These are phyloP conservation scores for Tuber brumale DNA, from an alignment of 495 filamentous ascomycete species.

Conservation along the genomic window DNA sequence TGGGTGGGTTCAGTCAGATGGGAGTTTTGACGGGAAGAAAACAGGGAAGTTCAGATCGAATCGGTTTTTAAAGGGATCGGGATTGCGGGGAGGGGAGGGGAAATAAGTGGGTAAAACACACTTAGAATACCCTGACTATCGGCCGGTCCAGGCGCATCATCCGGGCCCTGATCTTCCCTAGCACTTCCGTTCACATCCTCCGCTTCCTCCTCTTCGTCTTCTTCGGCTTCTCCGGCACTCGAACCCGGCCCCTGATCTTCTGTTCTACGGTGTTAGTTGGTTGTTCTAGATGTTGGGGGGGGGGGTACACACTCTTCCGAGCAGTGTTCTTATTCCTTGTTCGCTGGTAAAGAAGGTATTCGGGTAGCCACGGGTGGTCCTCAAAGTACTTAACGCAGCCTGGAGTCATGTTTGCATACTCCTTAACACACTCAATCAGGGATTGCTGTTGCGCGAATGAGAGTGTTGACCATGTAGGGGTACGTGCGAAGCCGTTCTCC, in stretches of 20 bases:
- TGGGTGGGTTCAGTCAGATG: conserved; percentile 1
- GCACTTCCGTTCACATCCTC: conserved; percentile 1
- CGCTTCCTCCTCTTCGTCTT: not conserved
- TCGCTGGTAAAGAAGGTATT: conserved; percentile 1
- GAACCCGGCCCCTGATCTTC: not conserved
- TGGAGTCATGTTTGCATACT: not conserved
- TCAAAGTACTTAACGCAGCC: not conserved
- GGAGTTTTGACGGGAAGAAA: not conserved
- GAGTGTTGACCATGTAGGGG: conserved; percentile 4
- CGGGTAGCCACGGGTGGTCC: conserved; percentile 3
- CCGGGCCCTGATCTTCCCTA: not conserved
- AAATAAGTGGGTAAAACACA: not conserved
- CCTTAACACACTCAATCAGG: not conserved
- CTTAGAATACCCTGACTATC: not conserved
- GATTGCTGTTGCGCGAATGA: not conserved
- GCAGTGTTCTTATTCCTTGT: conserved; percentile 2
- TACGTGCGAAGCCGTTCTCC: not conserved
- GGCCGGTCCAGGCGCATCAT: not conserved
- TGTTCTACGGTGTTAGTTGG: conserved; percentile 1
- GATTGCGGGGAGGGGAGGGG: not conserved
- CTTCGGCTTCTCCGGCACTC: not conserved
- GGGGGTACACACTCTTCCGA: not conserved
- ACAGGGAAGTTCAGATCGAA: not conserved
- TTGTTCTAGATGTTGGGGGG: not conserved
- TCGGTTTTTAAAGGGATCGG: conserved; percentile 1